Base-by-base conservation (phyloP, 768 basidiomycete species). In the Trametes punicea region DNA sequence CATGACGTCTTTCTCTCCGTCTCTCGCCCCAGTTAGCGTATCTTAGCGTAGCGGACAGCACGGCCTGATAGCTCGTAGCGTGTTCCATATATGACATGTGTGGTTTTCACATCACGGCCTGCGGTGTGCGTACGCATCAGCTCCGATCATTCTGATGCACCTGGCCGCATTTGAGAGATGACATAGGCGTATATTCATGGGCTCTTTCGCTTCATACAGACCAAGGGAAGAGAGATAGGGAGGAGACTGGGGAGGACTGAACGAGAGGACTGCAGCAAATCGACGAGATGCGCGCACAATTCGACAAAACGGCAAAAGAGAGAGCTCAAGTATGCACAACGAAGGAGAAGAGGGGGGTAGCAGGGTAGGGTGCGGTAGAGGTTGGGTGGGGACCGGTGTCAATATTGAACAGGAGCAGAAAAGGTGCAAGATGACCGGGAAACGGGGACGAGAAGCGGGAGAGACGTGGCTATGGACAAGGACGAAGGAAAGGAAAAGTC, bases 311-410 rank as follows among this genome's bases (percentile, higher is more conserved):
- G 34, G 60, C 33, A 52, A 10, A 53, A 46, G 20, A 46, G 40
- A 26, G 38, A 50, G 58, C 47, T 13, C 48, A 59, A 51, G 46
- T 59, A 59, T 39, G 57, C 63, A 64, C 63, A 64, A 45, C 51
- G 60, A 62, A 62, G 50, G 41, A 23, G 61, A 62, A 62, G 61
- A 62, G 61, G 56, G 59, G 61, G 55, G 53, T 56, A 48, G 49
- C 50, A 33, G 54, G 60, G 57, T 57, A 61, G 33, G 55, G 61
- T 49, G 54, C 23, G 59, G 63, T 51, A 56, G 44, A 50, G 57
- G 27, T 52, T 42, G 47, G 56, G 58, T 53, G 53, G 52, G 58
- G 58, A 42, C 58, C 58, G 57, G 58, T 45, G 25, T 45, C 41
- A 55, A 59, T 59, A 55, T 55, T 27, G 38, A 55, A 47, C 30